Conservation (phyloP, 495 filamentous ascomycete genomes). For the Immersiella caudata region DNA sequence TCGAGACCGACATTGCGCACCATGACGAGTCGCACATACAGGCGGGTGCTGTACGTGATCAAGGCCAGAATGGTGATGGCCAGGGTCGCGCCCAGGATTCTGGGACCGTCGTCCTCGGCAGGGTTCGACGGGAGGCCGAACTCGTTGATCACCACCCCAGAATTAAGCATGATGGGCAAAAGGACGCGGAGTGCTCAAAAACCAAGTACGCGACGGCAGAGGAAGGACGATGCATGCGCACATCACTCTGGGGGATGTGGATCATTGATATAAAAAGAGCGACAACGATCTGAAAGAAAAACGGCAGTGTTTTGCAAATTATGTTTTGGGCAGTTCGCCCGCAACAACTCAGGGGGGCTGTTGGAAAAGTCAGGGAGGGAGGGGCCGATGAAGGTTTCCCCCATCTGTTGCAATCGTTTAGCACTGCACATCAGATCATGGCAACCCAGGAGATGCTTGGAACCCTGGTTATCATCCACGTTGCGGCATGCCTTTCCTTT, state of each 20-base stretch:
- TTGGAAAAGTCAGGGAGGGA: too few relatives aligned
- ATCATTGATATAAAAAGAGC: constrained; percentile 7
- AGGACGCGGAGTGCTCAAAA: not conserved
- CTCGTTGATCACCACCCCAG: constrained; percentile 9
- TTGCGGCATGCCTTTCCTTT: not conserved
- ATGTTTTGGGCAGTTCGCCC: not conserved
- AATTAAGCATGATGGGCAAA: constrained; percentile 16
- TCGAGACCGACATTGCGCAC: constrained; percentile 51
- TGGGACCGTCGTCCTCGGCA: constrained; percentile 44
- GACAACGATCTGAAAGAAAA: not conserved
- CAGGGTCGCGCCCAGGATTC: constrained; percentile 45
- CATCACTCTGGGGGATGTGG: not conserved
- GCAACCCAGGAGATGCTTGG: not conserved
- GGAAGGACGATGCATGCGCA: constrained; percentile 1
- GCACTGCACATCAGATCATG: too few relatives aligned
- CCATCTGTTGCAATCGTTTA: too few relatives aligned
- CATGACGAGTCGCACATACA: constrained; percentile 51
- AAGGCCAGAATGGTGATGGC: constrained; percentile 42
- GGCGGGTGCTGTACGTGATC: constrained; percentile 32
- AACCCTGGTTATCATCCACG: not conserved
- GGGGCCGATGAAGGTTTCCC: too few relatives aligned
- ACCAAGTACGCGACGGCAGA: not conserved
- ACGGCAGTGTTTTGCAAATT: not conserved
- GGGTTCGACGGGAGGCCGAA: constrained; percentile 23
- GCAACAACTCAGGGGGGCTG: not conserved